Base-by-base conservation (phyloP, 2,329 filamentous ascomycete species). In the Sporothrix euskadiensis region DNA sequence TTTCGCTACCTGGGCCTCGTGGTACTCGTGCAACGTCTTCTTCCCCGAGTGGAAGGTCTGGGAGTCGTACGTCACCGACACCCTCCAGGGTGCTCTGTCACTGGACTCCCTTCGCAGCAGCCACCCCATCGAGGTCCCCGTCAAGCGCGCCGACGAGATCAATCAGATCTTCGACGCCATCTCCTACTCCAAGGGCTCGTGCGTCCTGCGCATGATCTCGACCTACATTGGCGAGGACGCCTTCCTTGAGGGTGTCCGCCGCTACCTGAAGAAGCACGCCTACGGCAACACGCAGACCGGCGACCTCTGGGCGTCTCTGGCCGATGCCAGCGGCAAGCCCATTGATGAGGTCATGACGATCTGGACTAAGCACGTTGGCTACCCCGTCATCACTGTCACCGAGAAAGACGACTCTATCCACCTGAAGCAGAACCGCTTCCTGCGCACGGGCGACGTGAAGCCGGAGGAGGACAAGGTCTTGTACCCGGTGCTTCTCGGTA, bases 161-260 rank as follows among this genome's bases (percentile, higher is more conserved):
- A 97, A 97, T 83, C 94, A 98, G 84, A 98, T 98, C 78, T 98
- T 98, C 78, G 95, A 98, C 80, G 93, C 94, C 75, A 98, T 98
- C 77, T 98, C 95, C 0, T 98, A 98, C 83, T 94, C 94, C 73
- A 98, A 98, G 85, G 95, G 95, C 22, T 98, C 94, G 12, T 97
- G 94, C 78, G 94, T 98, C 47, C 87, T 98, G 75, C 92, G 95
- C 80, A 98, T 98, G 95, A 94, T 98, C 77, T 97, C 95, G 26
- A 97, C 94, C 77, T 97, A 97, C 79, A 86, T 98, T 32, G 95
- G 95, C 69, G 95, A 98, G 81, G 94, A 98, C 59, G 87, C 89
- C 22, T 98, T 98, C 86, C 89, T 98, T 80, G 93, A 98, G 81
- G 95, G 95, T 80, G 92, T 98, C 71, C 90, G 94, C 70, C 88